phyloP scores from a whole-genome alignment of 306 rosid genomes.

The Astragalus membranaceus region DNA sequence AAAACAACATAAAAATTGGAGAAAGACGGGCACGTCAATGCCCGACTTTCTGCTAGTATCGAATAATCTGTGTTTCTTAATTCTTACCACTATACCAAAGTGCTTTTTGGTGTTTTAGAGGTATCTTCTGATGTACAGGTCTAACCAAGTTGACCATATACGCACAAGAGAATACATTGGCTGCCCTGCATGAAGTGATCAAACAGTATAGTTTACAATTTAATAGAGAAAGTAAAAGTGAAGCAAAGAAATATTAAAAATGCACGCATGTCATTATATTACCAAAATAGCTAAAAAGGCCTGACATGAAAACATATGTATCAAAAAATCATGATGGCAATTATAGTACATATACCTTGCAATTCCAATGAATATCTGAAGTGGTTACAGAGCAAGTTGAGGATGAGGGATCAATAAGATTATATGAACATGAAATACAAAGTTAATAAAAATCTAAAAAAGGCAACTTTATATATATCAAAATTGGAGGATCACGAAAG shows the following conservation, averaged over 20 bases:
- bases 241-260: not conserved
- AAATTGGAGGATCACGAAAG: constrained; percentile 23
- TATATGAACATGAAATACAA: constrained; percentile 4
- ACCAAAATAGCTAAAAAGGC: not conserved
- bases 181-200: constrained; percentile 61
- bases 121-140: constrained; percentile 72
- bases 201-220: constrained; percentile 9
- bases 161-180: constrained; percentile 90
- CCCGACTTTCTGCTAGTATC: not conserved
- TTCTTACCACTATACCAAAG: constrained; percentile 93
- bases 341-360: constrained; percentile 63
- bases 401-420: not conserved
- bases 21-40: not conserved
- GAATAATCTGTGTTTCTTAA: not conserved
- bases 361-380: constrained; percentile 74
- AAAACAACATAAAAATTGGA: too few relatives aligned
- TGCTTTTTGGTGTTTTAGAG: constrained; percentile 78
- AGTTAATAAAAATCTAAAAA: constrained; percentile 9
- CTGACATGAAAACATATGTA: constrained; percentile 6
- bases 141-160: constrained; percentile 84
- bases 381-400: constrained; percentile 29
- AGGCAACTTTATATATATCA: not conserved
- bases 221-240: not conserved
- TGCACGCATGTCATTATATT: not conserved
- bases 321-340: constrained; percentile 4